These are phyloP conservation scores for Peribolospora baueri DNA, from an alignment of 768 basidiomycete species.

Conservation along the genomic window DNA sequence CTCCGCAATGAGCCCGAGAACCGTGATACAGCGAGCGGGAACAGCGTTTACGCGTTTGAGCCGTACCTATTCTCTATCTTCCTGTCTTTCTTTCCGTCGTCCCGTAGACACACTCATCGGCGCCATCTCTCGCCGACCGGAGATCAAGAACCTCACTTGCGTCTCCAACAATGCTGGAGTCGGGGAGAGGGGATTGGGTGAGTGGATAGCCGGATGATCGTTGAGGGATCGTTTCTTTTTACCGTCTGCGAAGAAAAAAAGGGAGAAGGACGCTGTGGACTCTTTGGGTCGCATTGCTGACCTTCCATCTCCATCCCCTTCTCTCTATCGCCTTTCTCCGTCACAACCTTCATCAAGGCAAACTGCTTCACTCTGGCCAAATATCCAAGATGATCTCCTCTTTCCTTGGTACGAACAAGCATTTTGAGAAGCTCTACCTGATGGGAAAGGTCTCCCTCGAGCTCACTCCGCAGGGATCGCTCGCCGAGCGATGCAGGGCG, in stretches of 20 bases:
- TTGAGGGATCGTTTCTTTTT: constrained; percentile 1
- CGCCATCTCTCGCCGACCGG: constrained; percentile 47
- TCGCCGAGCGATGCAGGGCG: constrained; percentile 65
- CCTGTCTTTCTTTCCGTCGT: background rate
- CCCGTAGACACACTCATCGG: constrained; percentile 52
- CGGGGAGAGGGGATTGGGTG: constrained; percentile 13
- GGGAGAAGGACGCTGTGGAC: no score
- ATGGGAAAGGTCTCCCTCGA: constrained; percentile 55
- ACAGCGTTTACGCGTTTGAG: no score
- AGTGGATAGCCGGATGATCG: constrained; percentile 16
- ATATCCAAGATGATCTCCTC: constrained; percentile 65
- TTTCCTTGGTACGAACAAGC: constrained; percentile 46
- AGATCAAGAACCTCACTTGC: constrained; percentile 49
- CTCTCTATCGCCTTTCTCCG: background rate
- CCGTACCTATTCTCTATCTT: background rate
- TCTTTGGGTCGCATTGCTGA: background rate
- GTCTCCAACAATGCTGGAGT: constrained; percentile 65
- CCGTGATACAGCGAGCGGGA: no score
- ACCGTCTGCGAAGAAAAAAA: background rate
- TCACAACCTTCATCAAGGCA: constrained; percentile 25
- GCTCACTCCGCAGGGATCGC: constrained; percentile 74
- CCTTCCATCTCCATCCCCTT: background rate
- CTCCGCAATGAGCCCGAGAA: no score
- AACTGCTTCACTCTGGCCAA: constrained; percentile 45
- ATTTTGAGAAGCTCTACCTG: constrained; percentile 58